Evolutionary conservation across 805 yeast species (phyloP).

Genomic region (Metschnikowia peoriensis): DNA sequence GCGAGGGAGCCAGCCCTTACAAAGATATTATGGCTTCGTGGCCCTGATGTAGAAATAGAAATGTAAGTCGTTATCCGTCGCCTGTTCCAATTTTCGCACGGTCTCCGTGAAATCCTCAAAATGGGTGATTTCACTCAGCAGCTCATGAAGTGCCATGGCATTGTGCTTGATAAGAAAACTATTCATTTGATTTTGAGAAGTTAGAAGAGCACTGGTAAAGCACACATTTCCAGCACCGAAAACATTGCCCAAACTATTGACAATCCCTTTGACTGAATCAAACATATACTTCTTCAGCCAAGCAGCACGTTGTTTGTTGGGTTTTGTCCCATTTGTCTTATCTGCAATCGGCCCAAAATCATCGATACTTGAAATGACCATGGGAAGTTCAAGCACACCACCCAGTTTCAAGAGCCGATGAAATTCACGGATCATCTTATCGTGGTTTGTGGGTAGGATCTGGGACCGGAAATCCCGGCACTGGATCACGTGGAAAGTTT

Average conservation of each 20-base stretch:
- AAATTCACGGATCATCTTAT: constrained; percentile 29
- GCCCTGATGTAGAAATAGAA: constrained; percentile 29
- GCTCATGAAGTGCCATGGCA: constrained; percentile 31
- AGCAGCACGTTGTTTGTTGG: not conserved
- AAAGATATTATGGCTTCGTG: constrained; percentile 16
- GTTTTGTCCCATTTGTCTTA: not conserved
- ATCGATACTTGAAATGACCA: constrained; percentile 11
- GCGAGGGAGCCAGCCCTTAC: constrained; percentile 1
- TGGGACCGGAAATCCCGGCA: constrained; percentile 37
- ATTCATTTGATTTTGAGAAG: constrained; percentile 30
- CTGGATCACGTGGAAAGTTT: constrained; percentile 37
- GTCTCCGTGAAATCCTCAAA: constrained; percentile 4
- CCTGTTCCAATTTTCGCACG: not conserved
- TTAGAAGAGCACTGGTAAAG: constrained; percentile 29
- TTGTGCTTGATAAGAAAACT: constrained; percentile 28
- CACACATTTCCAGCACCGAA: constrained; percentile 37
- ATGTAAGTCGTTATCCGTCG: constrained; percentile 13
- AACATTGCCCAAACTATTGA: constrained; percentile 10
- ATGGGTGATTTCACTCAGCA: constrained; percentile 30
- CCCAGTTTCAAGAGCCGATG: constrained; percentile 35
- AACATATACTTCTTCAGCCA: constrained; percentile 1
- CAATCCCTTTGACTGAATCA: not conserved
- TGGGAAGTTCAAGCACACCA: constrained; percentile 36
- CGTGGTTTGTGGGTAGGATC: constrained; percentile 26
- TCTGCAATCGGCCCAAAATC: not conserved